phyloP scores from a whole-genome alignment of 75 land plant genomes.

The Selaginella moellendorffii region DNA sequence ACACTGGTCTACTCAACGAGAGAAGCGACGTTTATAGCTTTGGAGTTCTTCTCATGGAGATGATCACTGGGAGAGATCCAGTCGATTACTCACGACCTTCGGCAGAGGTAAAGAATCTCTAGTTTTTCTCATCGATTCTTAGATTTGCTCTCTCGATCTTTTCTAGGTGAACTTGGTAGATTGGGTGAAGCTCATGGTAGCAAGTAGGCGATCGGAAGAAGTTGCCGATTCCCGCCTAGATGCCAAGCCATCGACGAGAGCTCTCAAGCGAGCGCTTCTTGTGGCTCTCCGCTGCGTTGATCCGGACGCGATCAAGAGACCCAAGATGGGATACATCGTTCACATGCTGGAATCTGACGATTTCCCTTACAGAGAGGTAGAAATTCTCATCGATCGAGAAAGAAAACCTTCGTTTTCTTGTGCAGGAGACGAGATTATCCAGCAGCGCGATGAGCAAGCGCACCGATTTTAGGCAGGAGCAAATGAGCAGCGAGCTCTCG shows the following conservation, averaged over 20 bases:
- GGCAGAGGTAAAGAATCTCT: conserved; percentile 29
- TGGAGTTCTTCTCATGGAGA: conserved; percentile 53
- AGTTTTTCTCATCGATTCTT: neutral
- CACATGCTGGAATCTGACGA: conserved; percentile 71
- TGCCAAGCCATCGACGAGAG: conserved; percentile 37
- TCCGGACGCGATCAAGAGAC: conserved; percentile 59
- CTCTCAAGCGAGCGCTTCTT: conserved; percentile 54
- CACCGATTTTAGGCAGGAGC: neutral
- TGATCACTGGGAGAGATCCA: conserved; percentile 62
- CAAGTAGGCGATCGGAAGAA: neutral
- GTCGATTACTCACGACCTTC: conserved; percentile 51
- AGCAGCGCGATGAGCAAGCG: neutral
- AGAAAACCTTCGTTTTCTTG: too few relatives aligned
- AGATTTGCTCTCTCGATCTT: neutral
- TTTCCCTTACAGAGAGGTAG: conserved; percentile 14
- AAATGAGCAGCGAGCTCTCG: neutral
- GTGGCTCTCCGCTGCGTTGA: conserved; percentile 69
- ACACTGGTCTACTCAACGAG: conserved; percentile 53
- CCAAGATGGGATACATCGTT: conserved; percentile 66
- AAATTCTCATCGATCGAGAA: too few relatives aligned
- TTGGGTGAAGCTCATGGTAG: neutral
- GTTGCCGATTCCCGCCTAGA: conserved; percentile 44
- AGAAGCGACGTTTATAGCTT: conserved; percentile 66
- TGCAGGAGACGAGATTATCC: too few relatives aligned
- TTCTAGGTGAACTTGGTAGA: neutral